Percentiles rank a stretch among this genome's conserved stretches.
Evolutionary conservation across 1,139 yeast species (phyloP).

Genomic region (Kodamaea ohmeri): DNA sequence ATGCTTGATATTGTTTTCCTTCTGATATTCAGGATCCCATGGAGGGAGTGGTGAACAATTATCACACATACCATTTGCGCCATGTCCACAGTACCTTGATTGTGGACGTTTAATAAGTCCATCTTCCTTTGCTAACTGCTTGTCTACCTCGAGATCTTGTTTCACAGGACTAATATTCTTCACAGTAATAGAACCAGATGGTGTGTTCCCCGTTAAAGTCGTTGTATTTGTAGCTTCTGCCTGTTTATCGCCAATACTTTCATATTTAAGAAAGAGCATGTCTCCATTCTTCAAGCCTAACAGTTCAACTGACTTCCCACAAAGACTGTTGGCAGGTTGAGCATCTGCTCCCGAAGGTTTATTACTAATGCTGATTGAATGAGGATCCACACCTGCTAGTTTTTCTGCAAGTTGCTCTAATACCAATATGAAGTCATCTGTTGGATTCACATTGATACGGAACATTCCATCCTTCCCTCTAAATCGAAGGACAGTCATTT

Average conservation of each 20-base stretch:
- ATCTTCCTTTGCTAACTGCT: constrained; percentile 57
- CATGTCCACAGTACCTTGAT: constrained; percentile 76
- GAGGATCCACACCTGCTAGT: constrained; percentile 30
- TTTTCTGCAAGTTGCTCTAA: constrained; percentile 42
- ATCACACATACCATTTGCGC: constrained; percentile 96
- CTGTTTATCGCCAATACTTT: constrained; percentile 18
- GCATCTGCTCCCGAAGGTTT: constrained; percentile 48
- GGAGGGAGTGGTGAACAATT: constrained; percentile 96
- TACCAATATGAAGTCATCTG: constrained; percentile 48
- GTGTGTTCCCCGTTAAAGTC: constrained; percentile 7
- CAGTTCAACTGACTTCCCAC: constrained; percentile 45
- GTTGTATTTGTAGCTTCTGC: constrained; percentile 3
- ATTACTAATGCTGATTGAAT: constrained; percentile 39
- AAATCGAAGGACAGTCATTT: constrained; percentile 53
- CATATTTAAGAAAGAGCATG: constrained; percentile 61
- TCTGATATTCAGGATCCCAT: constrained; percentile 78
- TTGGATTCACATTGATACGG: constrained; percentile 54
- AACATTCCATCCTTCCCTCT: constrained; percentile 82
- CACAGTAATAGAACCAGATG: constrained; percentile 2
- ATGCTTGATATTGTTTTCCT: constrained; percentile 80
- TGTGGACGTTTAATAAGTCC: constrained; percentile 71
- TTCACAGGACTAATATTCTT: neutral
- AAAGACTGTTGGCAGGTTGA: constrained; percentile 40
- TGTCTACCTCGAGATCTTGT: constrained; percentile 55
- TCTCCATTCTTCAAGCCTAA: constrained; percentile 81